Base-by-base conservation (phyloP, 805 yeast genomes). In the Ogataea trehalophila region DNA sequence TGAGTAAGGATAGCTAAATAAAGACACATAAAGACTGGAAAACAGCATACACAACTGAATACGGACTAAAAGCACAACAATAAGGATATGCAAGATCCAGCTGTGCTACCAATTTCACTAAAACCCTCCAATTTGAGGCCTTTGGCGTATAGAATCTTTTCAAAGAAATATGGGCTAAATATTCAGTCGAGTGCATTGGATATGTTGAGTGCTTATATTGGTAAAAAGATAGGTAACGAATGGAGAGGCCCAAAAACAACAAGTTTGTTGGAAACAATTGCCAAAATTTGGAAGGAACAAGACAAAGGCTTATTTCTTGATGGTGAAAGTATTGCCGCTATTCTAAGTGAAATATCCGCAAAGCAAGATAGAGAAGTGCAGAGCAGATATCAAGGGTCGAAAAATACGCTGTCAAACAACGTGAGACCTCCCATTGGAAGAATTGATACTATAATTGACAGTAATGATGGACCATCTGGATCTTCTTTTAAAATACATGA, bases 91-190 rank as follows among this genome's bases (percentile, higher is more conserved):
- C 55, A 51, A 14, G 58, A 63, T 20, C 75, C 75, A 6, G 72
- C 71, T 6, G 79, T 75, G 17, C 74, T 91, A 13, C 97, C 97
- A 0, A 82, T 88, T 2, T 75, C 76, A 48, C 78, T 92, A 2
- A 86, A 82, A 45, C 88, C 97, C 0, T 79, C 92, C 0, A 87
- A 87, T 59, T 70, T 94, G 39, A 77, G 99, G 40, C 99, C 99
- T 1, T 69, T 92, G 42, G 97, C 97, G 0, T 94, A 91, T 64
- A 73, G 99, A 37, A 79, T 92, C 1, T 66, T 94, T 8, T 87
- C 98, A 5, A 92, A 90, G 66, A 94, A 92, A 61, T 92, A 89
- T 62, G 97, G 97, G 0, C 75, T 94, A 29, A 90, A 90, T 63
- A 78, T 94, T 53, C 89, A 92, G 59, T 83, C 97, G 0, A 83